phyloP scores from a whole-genome alignment of 2,329 filamentous ascomycete species.

The Pseudopithomyces maydicus region DNA sequence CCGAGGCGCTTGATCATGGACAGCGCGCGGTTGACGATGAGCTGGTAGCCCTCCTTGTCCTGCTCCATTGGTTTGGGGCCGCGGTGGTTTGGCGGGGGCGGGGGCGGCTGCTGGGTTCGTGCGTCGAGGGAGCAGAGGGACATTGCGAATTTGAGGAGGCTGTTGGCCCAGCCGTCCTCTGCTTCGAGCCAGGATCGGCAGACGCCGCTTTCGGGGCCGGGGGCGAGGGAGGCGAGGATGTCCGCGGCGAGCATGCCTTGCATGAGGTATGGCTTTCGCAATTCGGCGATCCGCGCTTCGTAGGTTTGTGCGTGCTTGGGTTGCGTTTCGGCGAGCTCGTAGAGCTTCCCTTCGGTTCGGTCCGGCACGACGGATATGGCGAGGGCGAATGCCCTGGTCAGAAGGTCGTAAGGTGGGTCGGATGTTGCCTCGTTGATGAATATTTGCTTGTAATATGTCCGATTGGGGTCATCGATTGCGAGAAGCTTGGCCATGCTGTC shows the following conservation, averaged over 20 bases:
- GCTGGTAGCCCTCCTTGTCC: conserved; percentile 43
- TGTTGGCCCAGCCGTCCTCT: conserved; percentile 81
- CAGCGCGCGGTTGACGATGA: conserved; percentile 52
- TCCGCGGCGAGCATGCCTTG: conserved; percentile 91
- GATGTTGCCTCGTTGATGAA: conserved; percentile 74
- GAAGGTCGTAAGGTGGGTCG: conserved; percentile 72
- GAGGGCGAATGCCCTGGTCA: conserved; percentile 85
- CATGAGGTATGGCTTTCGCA: conserved; percentile 85
- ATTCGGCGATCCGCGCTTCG: conserved; percentile 71
- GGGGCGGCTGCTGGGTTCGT: conserved; percentile 28
- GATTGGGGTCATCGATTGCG: conserved; percentile 90
- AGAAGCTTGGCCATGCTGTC: conserved; percentile 91
- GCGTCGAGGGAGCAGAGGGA: conserved; percentile 57
- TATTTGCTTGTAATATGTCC: conserved; percentile 80
- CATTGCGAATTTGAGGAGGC: conserved; percentile 75
- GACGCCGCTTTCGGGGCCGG: conserved; percentile 71
- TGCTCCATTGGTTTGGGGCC: conserved; percentile 40
- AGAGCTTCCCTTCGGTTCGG: conserved; percentile 58
- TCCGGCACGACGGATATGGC: conserved; percentile 86
- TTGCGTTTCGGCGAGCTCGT: conserved; percentile 52
- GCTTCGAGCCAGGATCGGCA: conserved; percentile 82
- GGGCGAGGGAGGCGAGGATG: conserved; percentile 78
- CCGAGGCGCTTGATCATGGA: conserved; percentile 54
- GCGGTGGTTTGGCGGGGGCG: conserved; percentile 32
- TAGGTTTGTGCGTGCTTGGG: conserved; percentile 40